phyloP scores from a whole-genome alignment of 2,329 filamentous ascomycete species.

The Diaporthe batatas region DNA sequence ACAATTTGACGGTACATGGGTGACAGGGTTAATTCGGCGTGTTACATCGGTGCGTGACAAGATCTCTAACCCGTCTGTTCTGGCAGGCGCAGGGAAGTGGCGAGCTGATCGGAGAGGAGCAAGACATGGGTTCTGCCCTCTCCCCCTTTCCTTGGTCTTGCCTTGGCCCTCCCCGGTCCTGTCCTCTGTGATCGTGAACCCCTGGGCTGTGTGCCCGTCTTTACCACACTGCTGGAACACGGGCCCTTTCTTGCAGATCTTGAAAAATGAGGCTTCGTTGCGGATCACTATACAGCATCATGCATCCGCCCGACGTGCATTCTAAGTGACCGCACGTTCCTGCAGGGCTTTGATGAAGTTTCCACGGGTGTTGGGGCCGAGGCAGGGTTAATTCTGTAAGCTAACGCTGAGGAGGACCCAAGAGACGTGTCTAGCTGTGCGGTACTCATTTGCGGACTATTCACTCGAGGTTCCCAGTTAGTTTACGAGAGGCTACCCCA shows the following conservation, averaged over 20 bases:
- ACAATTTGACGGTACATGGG: slow-evolving; percentile 8
- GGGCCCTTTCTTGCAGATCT: background rate
- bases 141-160: background rate
- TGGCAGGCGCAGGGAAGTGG: slow-evolving; percentile 18
- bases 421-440: background rate
- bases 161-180: background rate
- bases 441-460: background rate
- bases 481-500: background rate
- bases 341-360: background rate
- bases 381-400: background rate
- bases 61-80: slow-evolving; percentile 4
- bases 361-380: background rate
- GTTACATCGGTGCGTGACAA: slow-evolving; percentile 29
- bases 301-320: background rate
- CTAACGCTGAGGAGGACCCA: background rate
- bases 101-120: slow-evolving; percentile 15
- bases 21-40: slow-evolving; percentile 10
- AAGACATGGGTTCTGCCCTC: background rate
- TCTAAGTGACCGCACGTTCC: background rate
- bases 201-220: slow-evolving; percentile 4
- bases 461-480: background rate
- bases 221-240: slow-evolving; percentile 22
- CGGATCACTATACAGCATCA: slow-evolving; percentile 5
- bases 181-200: background rate
- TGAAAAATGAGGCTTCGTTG: slow-evolving; percentile 9